Conservation (phyloP, 176 grass and related monocot species). For the Zizania latifolia region DNA sequence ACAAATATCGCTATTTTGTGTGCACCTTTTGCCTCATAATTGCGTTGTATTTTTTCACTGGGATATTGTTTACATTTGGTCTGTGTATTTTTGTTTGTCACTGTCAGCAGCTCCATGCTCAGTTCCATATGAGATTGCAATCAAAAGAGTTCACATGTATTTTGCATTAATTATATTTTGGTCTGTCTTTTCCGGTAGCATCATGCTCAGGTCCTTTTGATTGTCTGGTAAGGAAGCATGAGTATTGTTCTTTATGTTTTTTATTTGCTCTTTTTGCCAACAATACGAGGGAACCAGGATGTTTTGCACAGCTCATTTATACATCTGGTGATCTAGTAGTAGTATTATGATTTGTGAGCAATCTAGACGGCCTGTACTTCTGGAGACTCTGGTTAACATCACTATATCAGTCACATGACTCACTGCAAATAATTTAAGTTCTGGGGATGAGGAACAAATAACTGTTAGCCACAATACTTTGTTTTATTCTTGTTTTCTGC, state of each 20-base stretch:
- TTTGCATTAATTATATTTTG: constrained; percentile 6
- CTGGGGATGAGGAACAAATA: not conserved
- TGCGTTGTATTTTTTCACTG: not conserved
- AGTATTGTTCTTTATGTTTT: not conserved
- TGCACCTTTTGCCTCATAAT: constrained; percentile 17
- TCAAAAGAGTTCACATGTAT: not conserved
- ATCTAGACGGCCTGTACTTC: not conserved
- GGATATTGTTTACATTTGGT: not conserved
- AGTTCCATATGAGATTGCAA: not conserved
- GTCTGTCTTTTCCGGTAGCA: not conserved
- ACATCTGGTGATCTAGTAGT: not conserved
- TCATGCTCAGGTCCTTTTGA: not conserved
- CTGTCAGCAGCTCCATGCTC: not conserved
- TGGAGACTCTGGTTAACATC: not conserved
- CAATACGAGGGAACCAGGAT: not conserved
- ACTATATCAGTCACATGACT: not conserved
- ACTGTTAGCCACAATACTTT: not conserved
- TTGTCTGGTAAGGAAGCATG: constrained; percentile 9
- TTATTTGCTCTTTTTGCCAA: not conserved
- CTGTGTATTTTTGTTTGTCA: constrained; percentile 1
- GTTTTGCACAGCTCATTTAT: constrained; percentile 16
- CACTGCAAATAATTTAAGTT: not conserved
- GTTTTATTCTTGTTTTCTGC: not conserved
- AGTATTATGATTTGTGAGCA: constrained; percentile 4
- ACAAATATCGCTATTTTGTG: constrained; percentile 11